Evolutionary conservation across 257 asterid species (phyloP), one percentile per base, ranked within the genome.

Genomic region (Gentiana straminea): DNA sequence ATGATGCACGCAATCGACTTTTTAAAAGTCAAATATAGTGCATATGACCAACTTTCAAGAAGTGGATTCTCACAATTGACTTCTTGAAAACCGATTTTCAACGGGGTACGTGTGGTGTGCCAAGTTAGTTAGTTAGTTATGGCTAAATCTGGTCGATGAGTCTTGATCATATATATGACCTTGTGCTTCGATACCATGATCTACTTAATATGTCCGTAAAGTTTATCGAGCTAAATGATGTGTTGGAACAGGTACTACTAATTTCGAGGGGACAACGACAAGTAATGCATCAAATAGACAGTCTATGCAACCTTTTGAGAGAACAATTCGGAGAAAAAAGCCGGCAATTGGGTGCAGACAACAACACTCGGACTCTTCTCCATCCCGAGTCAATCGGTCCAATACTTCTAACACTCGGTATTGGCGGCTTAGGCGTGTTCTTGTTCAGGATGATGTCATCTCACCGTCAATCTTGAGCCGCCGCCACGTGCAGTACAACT

Each of bases 231-330:
- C 41, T 11, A 24, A 66, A 37, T 39, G 41, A 33, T 63, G 8
- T 60, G 69, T 48, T 59, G 64, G 6, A 60, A 64, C 77, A 92
- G 99, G 82, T 88, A 8, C 63, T 83, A 41, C 77, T 79, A 35
- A 74, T 92, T 66, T 67, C 86, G 13, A 86, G 97, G 37, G 83
- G 82, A 39, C 97, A 92, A 55, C 88, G 94, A 13, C 95, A 92
- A 73, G 73, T 86, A 51, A 75, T 92, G 81, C 94, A 81, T 73
- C 99, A 92, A 60, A 75, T 88, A 7, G 95, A 92, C 76, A 85
- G 79, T 54, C 86, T 92, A 44, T 79, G 84, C 78, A 82, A 65
- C 55, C 60, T 82, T 52, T 70, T 88, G 44, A 88, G 77, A 6
- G 97, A 88, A 43, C 56, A 69, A 66, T 70, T 68, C 0, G 85